Base-by-base conservation (phyloP, 495 filamentous ascomycete genomes). In the Barbatosphaeria neglecta region DNA sequence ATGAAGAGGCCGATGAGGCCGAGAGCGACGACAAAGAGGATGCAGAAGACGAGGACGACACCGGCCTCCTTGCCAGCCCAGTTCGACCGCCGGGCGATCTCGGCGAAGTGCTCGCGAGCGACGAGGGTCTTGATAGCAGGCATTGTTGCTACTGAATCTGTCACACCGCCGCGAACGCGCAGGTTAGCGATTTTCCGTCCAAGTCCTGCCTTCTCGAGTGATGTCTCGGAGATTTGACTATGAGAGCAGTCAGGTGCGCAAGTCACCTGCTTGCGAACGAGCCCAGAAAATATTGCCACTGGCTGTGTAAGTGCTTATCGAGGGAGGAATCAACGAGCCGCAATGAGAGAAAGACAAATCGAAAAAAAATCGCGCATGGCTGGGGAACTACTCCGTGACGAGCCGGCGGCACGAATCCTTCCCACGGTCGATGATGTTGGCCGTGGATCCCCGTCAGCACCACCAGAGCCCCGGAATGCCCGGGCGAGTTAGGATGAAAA, bases 41-140 rank as follows among this genome's bases (percentile, higher is more conserved):
- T 73, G 56, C 67, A 73, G 67, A 80, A 78, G 40, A 79, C 76
- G 53, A 76, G 64, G 37, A 78, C 67, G 52, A 78, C 74, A 60
- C 75, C 77, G 18, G 67, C 58, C 59, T 80, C 70, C 41, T 63
- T 50, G 23, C 49, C 27, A 31, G 74, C 60, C 62, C 67, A 81
- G 65, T 73, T 76, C 43, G 56, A 53, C 45, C 76, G 75, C 55
- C 68, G 75, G 50, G 59, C 58, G 53, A 81, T 53, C 44, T 66
- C 59, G 52, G 56, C 42, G 47, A 68, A 35, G 50, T 53, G 50
- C 59, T 72, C 66, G 62, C 71, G 68, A 54, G 66, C 63, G 63
- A 73, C 60, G 52, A 76, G 28, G 44, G 69, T 48, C 52, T 58
- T 65, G 56, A 74, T 65, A 48, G 67, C 66, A 56, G 68, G 56